A percentile compares a stretch with the other conserved stretches of the same genome.
Evolutionary conservation across 2,329 filamentous ascomycete species (phyloP).

Genomic region (Periconia sp.): DNA sequence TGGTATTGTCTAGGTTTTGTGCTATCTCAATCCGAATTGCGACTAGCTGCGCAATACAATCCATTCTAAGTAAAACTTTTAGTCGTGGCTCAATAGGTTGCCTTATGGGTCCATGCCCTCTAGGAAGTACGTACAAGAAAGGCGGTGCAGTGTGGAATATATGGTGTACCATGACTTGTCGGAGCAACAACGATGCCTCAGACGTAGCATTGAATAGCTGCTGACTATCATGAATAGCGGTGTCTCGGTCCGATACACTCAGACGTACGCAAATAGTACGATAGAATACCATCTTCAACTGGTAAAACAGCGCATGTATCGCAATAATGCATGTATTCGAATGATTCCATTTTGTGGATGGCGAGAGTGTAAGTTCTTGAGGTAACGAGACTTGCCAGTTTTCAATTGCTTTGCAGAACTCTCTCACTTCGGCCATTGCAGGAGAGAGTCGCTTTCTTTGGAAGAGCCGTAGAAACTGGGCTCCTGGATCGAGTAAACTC

Average conservation of each 20-base stretch:
- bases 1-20: not conserved
- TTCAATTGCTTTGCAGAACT: too few species aligned
- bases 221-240: not conserved
- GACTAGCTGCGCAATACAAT: not conserved
- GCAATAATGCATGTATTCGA: not conserved
- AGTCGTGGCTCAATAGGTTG: not conserved
- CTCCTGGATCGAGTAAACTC: not conserved
- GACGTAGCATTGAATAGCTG: not conserved
- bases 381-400: too few species aligned
- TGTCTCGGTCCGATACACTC: too few species aligned
- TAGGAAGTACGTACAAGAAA: not conserved
- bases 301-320: not conserved
- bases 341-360: too few species aligned
- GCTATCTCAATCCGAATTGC: not conserved
- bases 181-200: not conserved
- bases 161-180: not conserved
- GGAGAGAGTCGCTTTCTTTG: not conserved
- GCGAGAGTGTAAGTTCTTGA: too few species aligned
- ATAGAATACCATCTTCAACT: not conserved
- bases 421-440: not conserved
- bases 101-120: not conserved
- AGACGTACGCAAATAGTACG: not conserved
- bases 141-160: not conserved
- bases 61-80: not conserved
- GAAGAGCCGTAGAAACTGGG: constrained; percentile 1